phyloP scores from a whole-genome alignment of 805 yeast genomes.

The Brettanomyces nanus region DNA sequence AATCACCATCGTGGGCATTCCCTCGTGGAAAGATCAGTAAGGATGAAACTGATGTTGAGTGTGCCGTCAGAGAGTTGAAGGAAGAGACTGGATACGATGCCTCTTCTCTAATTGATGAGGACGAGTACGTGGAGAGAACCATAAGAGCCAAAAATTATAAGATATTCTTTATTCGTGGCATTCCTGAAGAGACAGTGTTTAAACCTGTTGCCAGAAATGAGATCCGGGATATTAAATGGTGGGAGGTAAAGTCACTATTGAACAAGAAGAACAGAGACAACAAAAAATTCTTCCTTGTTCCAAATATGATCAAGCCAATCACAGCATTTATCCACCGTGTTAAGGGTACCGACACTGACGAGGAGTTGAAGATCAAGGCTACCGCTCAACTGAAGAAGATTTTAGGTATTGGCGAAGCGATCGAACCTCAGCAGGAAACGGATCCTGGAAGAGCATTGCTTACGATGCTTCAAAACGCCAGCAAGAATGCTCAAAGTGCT shows the following conservation, averaged over 20 bases:
- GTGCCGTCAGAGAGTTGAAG: slow-evolving; percentile 85
- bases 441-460: slow-evolving; percentile 78
- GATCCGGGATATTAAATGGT: slow-evolving; percentile 79
- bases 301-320: slow-evolving; percentile 43
- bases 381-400: slow-evolving; percentile 34
- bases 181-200: slow-evolving; percentile 70
- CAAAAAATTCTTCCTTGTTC: slow-evolving; percentile 36
- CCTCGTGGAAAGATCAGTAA: slow-evolving; percentile 96
- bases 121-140: slow-evolving; percentile 74
- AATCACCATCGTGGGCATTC: slow-evolving; percentile 79
- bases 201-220: slow-evolving; percentile 83
- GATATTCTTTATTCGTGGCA: slow-evolving; percentile 67
- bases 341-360: slow-evolving; percentile 42
- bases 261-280: slow-evolving; percentile 25
- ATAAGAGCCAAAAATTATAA: slow-evolving; percentile 78
- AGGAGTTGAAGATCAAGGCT: slow-evolving; percentile 52
- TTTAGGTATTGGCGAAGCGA: slow-evolving; percentile 3
- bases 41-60: slow-evolving; percentile 78
- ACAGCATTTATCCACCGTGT: slow-evolving; percentile 47
- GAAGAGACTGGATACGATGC: slow-evolving; percentile 95
- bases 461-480: slow-evolving; percentile 44
- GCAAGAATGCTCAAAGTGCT: too few relatives aligned
- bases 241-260: slow-evolving; percentile 40
- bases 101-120: slow-evolving; percentile 53
- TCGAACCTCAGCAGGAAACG: slow-evolving; percentile 9